Evolutionary conservation across 116 monocot species (phyloP), one percentile per base, ranked within the genome.

Genomic region (Trichopus zeylanicus): DNA sequence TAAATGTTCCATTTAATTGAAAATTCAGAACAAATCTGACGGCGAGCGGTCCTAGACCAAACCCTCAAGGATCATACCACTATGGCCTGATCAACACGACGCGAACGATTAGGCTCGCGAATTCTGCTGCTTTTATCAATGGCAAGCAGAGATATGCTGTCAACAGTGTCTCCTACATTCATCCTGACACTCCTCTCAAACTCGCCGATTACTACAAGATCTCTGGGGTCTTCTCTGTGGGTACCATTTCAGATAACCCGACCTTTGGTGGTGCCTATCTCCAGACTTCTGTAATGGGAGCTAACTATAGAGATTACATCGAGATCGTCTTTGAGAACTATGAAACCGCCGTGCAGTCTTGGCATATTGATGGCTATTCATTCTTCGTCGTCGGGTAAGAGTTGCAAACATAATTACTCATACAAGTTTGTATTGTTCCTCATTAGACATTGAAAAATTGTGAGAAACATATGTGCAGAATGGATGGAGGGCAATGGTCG

Each of bases 61-160:
- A 93, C 37, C 93, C 93, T 1, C 93, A 93, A 63, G 93, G 93
- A 23, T 84, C 88, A 31, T 93, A 88, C 33, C 93, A 93, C 67
- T 93, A 88, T 53, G 93, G 93, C 31, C 19, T 82, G 60, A 68
- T 93, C 47, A 81, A 73, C 38, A 75, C 81, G 1, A 38, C 63
- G 1, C 46, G 88, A 39, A 88, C 93, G 8, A 88, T 93, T 21
- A 66, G 76, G 62, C 88, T 93, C 3, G 88, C 88, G 31, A 88
- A 79, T 49, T 93, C 93, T 26, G 79, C 75, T 7, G 66, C 70
- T 0, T 1, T 75, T 6, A 78, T 93, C 58, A 82, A 88, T 38
- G 81, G 84, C 26, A 93, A 93, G 62, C 84, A 82, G 53, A 78
- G 88, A 49, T 93, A 85, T 22, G 88, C 85, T 0, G 82, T 93